Evolutionary conservation across 73 alveolate genomes (phyloP).

Genomic region (Tetrahymena elliotti): DNA sequence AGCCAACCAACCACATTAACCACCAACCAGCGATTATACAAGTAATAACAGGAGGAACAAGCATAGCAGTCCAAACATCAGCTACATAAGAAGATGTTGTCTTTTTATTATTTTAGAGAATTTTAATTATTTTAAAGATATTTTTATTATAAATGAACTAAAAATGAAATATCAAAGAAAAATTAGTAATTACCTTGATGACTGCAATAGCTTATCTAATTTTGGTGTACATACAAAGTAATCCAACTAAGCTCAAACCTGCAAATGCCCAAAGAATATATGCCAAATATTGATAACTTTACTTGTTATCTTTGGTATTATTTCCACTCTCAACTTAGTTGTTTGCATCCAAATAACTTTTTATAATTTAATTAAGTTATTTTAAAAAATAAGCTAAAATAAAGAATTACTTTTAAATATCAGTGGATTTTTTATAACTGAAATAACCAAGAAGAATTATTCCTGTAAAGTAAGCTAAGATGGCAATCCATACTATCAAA

Average conservation of each 20-base stretch:
- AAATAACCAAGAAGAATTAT: constrained; percentile 24
- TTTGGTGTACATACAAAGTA: constrained; percentile 61
- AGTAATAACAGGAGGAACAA: constrained; percentile 42
- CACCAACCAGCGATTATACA: constrained; percentile 32
- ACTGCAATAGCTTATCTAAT: constrained; percentile 92
- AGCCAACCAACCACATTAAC: constrained; percentile 79
- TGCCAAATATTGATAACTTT: constrained; percentile 13
- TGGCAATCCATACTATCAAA: constrained; percentile 51
- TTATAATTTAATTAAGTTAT: constrained; percentile 11
- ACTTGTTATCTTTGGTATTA: constrained; percentile 9
- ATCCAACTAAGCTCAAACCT: constrained; percentile 30
- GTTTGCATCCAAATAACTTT: neutral
- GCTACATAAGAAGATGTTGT: constrained; percentile 40
- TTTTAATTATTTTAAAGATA: constrained; percentile 31
- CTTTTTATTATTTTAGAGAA: constrained; percentile 26
- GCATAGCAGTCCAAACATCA: constrained; percentile 36
- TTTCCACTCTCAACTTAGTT: constrained; percentile 7
- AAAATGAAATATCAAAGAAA: constrained; percentile 44
- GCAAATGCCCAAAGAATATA: constrained; percentile 35
- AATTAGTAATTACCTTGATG: constrained; percentile 43
- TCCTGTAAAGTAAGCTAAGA: constrained; percentile 54
- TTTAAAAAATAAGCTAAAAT: neutral
- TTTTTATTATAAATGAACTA: no score
- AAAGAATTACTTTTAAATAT: neutral
- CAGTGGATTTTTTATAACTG: constrained; percentile 10